phyloP scores from a whole-genome alignment of 305 asterid genomes.

The Solanum hybrid region DNA sequence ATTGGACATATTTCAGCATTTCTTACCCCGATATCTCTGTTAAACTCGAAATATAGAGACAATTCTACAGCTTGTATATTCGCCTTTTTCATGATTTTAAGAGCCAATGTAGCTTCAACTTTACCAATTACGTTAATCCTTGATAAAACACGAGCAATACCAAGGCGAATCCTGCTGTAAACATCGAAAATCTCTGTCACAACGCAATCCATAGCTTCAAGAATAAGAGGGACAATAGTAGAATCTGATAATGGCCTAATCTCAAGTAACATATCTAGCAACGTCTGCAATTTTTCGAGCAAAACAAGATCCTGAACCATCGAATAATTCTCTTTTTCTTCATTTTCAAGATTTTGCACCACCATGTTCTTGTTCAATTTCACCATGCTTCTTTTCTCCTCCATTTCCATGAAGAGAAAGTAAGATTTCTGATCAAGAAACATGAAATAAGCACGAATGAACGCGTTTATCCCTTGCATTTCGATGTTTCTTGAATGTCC shows the following conservation, averaged over 20 bases:
- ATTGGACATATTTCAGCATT: constrained; percentile 40
- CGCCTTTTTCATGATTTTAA: constrained; percentile 47
- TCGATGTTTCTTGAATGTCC: constrained; percentile 15
- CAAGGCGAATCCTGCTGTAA: constrained; percentile 46
- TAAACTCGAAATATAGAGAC: constrained; percentile 39
- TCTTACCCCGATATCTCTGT: constrained; percentile 42
- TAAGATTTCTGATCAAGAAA: constrained; percentile 67
- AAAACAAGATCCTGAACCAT: constrained; percentile 33
- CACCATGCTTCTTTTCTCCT: constrained; percentile 1
- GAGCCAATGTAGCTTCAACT: constrained; percentile 42
- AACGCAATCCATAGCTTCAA: constrained; percentile 56
- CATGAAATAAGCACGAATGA: constrained; percentile 55
- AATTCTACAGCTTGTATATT: constrained; percentile 44
- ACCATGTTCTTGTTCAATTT: neutral
- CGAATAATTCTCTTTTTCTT: neutral
- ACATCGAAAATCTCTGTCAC: constrained; percentile 50
- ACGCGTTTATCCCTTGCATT: constrained; percentile 38
- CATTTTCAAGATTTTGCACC: neutral
- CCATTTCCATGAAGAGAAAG: constrained; percentile 17
- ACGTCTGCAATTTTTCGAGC: constrained; percentile 34
- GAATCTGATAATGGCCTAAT: constrained; percentile 42
- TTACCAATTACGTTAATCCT: constrained; percentile 39
- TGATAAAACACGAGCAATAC: constrained; percentile 45
- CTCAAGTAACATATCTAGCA: constrained; percentile 50
- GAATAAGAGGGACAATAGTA: constrained; percentile 30